Conservation (phyloP, 2,329 filamentous ascomycete species). For the Alternaria metachromatica region DNA sequence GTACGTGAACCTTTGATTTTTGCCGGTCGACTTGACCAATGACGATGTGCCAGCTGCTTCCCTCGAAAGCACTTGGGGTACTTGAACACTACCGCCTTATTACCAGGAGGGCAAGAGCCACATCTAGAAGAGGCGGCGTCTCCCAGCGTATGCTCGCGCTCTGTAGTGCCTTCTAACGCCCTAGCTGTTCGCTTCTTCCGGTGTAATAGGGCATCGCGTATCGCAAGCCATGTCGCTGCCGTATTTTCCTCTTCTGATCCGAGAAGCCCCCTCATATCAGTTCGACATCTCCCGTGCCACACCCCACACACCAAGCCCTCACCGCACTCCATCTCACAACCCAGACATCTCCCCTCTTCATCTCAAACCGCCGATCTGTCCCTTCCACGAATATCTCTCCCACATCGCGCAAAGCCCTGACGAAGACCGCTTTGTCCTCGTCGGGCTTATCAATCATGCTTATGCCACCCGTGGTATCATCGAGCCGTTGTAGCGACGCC, state of each 20-base stretch:
- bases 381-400: slow-evolving; percentile 64
- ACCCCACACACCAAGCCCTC: slow-evolving; percentile 66
- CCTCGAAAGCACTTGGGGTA: too few relatives aligned
- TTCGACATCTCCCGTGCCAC: slow-evolving; percentile 74
- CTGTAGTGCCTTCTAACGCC: neutral
- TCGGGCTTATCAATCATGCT: slow-evolving; percentile 94
- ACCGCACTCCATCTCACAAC: slow-evolving; percentile 64
- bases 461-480: slow-evolving; percentile 87
- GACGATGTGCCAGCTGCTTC: too few relatives aligned
- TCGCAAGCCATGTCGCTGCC: too few relatives aligned
- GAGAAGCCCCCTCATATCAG: slow-evolving; percentile 48
- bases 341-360: slow-evolving; percentile 61
- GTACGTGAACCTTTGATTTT: too few relatives aligned
- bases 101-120: too few relatives aligned
- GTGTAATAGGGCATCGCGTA: too few relatives aligned
- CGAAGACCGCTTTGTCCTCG: slow-evolving; percentile 81
- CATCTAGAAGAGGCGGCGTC: too few relatives aligned
- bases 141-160: too few relatives aligned
- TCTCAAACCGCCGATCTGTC: slow-evolving; percentile 61
- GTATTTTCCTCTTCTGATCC: too few relatives aligned
- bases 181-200: neutral
- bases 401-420: slow-evolving; percentile 70
- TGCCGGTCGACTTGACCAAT: too few relatives aligned
- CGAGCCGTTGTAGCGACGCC: slow-evolving; percentile 76
- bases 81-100: too few relatives aligned